Conservation (phyloP, 1,284 basidiomycete species). For the Puccinia horiana region DNA sequence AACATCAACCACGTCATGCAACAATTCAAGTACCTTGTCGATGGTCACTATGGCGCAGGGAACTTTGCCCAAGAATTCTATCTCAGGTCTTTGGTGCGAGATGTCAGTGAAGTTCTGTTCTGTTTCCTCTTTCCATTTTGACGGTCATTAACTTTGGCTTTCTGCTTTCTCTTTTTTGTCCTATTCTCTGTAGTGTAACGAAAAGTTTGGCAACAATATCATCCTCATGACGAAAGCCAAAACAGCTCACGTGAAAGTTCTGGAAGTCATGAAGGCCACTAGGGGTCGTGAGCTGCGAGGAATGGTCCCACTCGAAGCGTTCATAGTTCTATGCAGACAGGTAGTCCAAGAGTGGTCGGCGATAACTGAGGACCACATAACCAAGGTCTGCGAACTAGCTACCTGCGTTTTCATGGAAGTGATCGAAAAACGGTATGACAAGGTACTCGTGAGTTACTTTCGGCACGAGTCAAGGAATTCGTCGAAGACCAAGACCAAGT, state of each 20-base stretch:
- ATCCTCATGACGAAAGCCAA: neutral
- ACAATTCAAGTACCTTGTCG: neutral
- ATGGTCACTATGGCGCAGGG: neutral
- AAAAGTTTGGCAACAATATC: neutral
- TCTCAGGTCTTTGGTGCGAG: neutral
- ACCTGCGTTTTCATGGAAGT: neutral
- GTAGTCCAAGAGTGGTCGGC: neutral
- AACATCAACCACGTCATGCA: neutral
- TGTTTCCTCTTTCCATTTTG: neutral
- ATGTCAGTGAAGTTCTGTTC: neutral
- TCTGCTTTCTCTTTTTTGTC: neutral
- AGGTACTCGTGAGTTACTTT: neutral
- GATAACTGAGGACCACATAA: neutral
- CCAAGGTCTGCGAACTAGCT: neutral
- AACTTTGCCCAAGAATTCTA: neutral
- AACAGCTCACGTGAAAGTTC: neutral
- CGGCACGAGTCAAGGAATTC: neutral
- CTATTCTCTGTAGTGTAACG: neutral
- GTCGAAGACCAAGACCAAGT: neutral
- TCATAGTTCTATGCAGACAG: neutral
- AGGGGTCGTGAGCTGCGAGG: slow-evolving; percentile 1
- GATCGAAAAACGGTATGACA: neutral
- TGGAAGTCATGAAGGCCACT: neutral
- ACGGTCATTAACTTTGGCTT: neutral
- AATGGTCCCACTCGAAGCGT: slow-evolving; percentile 3